Evolutionary conservation across 2,329 filamentous ascomycete species (phyloP), one percentile per base, ranked within the genome.

Genomic region (Fusarium penzigii): DNA sequence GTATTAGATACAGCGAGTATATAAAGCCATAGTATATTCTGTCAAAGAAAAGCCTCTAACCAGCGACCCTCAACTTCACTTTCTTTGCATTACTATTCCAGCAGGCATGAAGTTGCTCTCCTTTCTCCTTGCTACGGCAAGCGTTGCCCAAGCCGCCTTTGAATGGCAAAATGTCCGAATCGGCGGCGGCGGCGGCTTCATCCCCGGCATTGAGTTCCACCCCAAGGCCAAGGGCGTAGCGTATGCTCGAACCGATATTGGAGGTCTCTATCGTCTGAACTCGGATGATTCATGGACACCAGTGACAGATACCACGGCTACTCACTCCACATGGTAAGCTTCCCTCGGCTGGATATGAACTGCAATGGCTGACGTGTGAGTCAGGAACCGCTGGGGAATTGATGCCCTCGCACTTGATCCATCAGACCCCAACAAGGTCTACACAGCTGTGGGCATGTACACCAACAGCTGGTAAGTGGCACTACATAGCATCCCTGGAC

Each of bases 351-450:
- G 20, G 7, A 25, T 25, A 25, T 25, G 20, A 5, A 25, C 7
- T 7, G 20, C 7, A 25, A 25, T 7, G 20, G 7, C 20, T 25
- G 20, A 25, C 20, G 4, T 25, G 20, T 25, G 5, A 5, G 4
- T 7, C 47, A 80, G 78, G 78, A 73, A 78, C 57, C 72, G 77
- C 49, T 85, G 81, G 81, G 82, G 81, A 6, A 68, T 83, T 12
- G 81, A 84, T 57, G 79, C 81, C 1, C 53, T 85, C 10, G 82
- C 81, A 2, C 70, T 83, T 0, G 82, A 85, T 52, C 78, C 81
- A 1, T 71, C 78, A 25, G 73, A 84, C 46, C 66, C 78, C 3
- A 69, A 76, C 51, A 76, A 77, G 46, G 71, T 85, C 1, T 83
- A 81, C 56, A 72, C 80, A 2, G 80, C 81, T 1, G 74, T 78